Evolutionary conservation across 169 alveolate species (phyloP), one percentile per base, ranked within the genome.

Genomic region (Cryptosporidium muris): DNA sequence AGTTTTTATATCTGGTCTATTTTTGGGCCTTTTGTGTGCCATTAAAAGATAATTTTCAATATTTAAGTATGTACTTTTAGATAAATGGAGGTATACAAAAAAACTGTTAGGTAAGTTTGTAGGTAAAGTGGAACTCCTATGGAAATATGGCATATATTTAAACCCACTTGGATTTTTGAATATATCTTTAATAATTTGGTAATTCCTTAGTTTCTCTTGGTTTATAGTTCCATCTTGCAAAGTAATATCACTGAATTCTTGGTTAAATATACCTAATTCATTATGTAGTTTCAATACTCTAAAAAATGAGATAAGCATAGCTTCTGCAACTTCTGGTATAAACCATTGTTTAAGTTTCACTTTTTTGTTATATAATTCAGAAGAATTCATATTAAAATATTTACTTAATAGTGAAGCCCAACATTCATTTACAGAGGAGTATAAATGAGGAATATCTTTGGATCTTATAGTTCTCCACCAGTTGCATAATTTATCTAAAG

Each of bases 241-340:
- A 14, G 16, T 14, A n/a, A 40, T 40, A 40, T 64, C 80, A 8
- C 25, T 25, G 25, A 49, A 49, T 49, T 49, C 54, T 43, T 36
- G 38, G 12, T 1, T 52, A 11, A 38, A 51, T 45, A 52, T 66
- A 52, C 40, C n/a, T 43, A 16, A 36, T 56, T 56, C 11, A n/a
- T 38, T 47, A 42, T 74, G 40, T 34, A 16, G 8, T 45, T 56
- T 53, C 2, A 74, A 14, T 14, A 68, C 54, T 7, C 49, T 74
- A 38, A 74, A 74, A 60, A 74, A 74, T 5, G 74, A 45, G 45
- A 16, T 34, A 48, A 74, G 54, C 25, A 74, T 47, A 40, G 85
- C 66, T 45, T 74, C 85, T 56, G 85, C 85, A 74, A 74, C 85
- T 14, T 66, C 64, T 34, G 49, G 51, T n/a, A 68, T 74, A 38